Evolutionary conservation across 164 flowering plant species (phyloP), one percentile per base, ranked within the genome.

Genomic region (Berberis vulgaris): DNA sequence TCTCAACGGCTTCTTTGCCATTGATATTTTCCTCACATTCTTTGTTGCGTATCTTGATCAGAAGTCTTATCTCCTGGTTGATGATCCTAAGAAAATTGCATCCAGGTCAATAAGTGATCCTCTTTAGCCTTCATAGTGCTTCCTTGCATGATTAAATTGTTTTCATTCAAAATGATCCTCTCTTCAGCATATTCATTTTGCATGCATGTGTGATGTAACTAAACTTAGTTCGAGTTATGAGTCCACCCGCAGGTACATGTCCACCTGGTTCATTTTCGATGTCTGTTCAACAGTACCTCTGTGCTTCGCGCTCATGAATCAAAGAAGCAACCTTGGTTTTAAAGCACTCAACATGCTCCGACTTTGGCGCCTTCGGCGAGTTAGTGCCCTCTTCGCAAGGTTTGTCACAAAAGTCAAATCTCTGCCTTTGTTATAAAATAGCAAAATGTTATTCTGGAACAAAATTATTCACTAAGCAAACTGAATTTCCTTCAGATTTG

Each of bases 331-430:
- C 46, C 70, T 91, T 13, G 87, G 95, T 40, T 80, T 83, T 58
- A 82, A 84, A 65, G 62, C 78, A 50, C 96, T 94, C 54, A 84
- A 75, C 76, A 86, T 91, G 91, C 97, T 94, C 60, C 78, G 99
- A 61, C 85, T 94, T 8, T 94, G 99, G 99, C 95, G 99, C 49
- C 89, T 94, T 55, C 75, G 97, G 67, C 81, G 97, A 67, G 99
- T 94, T 75, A 89, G 99, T 82, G 78, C 93, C 68, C 84, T 94
- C 50, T 94, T 94, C 61, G 91, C 96, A 77, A 87, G 99, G 99
- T 94, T 50, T 54, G 62, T 41, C 62, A 62, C 65, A 44, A 57
- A 57, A 64, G 53, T 65, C 65, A 66, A 69, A 73, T 55, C 58
- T 58, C 44, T 69, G 60, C 52, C 52, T 64, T 43, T 53, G 41